Base-by-base conservation (phyloP, 2,329 filamentous ascomycete species). In the Fusarium sp. region DNA sequence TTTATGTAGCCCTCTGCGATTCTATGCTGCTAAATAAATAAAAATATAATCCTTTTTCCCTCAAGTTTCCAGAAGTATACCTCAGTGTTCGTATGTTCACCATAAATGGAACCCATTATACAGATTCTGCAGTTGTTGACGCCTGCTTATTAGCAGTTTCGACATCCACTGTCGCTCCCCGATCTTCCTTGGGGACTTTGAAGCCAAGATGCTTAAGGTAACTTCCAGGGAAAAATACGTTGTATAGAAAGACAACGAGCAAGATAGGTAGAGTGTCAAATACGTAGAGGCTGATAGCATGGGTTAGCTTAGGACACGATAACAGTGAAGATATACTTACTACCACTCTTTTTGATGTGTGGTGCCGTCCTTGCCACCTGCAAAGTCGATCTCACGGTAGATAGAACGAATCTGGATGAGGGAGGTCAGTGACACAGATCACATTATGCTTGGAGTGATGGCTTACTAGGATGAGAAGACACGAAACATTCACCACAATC, bases 261-360 rank as follows among this genome's bases (percentile, higher is more conserved):
- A 75, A 37, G 20, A 74, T 71, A 0, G 72, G 72, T 1, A 75
- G 40, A 5, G 64, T 67, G 14, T 74, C 73, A 14, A 74, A 74
- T 1, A 67, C 67, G 17, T 74, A 75, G 0, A 67, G 23, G 3
- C 72, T 75, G 6, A 5, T 7, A 1, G 30, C 17, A 7, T 6
- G 0, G 8, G 18, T 67, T 20, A 67, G 49, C 2, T 13, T 10
- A 0, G 3, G 14, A 11, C 2, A 3, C 7, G 1, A 2, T 10
- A 8, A 0, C 1, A 10, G 17, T 7, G 0, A 20, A 3, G 5
- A 1, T 9, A 2, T 15, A 74, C 73, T 37, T 69, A 74, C 69
- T 71, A 74, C 73, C 72, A 75, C 58, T 75, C 73, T 7, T 64
- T 37, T 12, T 69, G 67, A 4, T 75, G 73, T 1, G 69, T 73